Percentiles rank a stretch among this genome's conserved stretches.
Evolutionary conservation across 2,329 filamentous ascomycete species (phyloP).

Genomic region (Alternaria alternata): DNA sequence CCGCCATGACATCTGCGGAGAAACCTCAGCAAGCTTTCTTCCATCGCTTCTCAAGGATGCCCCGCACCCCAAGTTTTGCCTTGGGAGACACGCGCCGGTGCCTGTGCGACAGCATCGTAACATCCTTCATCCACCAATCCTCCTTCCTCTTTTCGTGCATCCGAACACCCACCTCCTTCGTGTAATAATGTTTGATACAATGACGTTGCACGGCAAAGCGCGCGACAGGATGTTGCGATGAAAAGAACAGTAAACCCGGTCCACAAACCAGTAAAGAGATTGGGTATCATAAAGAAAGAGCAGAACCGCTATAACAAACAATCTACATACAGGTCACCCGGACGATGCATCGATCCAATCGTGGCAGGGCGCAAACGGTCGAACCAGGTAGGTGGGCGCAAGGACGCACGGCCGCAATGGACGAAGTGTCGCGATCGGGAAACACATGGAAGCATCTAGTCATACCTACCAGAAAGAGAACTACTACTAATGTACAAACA

Average conservation of each 20-base stretch:
- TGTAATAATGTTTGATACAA: neutral
- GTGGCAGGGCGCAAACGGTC: constrained; percentile 12
- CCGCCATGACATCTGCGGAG: constrained; percentile 4
- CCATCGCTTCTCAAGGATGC: neutral
- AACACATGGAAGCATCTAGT: constrained; percentile 28
- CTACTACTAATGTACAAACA: constrained; percentile 1
- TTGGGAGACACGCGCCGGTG: constrained; percentile 6
- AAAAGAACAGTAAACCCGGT: neutral
- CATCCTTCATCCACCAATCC: neutral
- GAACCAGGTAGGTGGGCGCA: constrained; percentile 20
- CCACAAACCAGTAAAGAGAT: constrained; percentile 2
- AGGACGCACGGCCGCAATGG: constrained; percentile 21
- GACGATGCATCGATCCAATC: constrained; percentile 3
- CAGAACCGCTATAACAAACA: neutral
- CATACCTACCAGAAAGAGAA: constrained; percentile 28
- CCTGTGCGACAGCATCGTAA: neutral
- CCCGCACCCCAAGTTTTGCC: constrained; percentile 14
- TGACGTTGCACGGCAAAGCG: neutral
- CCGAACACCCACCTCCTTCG: neutral
- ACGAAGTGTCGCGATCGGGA: constrained; percentile 20
- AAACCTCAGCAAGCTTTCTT: neutral
- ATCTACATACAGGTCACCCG: constrained; percentile 18
- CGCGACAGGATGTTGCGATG: constrained; percentile 2
- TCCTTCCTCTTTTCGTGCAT: neutral
- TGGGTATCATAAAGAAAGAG: constrained; percentile 22